These are phyloP conservation scores for Puccinia sorghi DNA, from an alignment of 1,284 basidiomycete species.

Conservation along the genomic window DNA sequence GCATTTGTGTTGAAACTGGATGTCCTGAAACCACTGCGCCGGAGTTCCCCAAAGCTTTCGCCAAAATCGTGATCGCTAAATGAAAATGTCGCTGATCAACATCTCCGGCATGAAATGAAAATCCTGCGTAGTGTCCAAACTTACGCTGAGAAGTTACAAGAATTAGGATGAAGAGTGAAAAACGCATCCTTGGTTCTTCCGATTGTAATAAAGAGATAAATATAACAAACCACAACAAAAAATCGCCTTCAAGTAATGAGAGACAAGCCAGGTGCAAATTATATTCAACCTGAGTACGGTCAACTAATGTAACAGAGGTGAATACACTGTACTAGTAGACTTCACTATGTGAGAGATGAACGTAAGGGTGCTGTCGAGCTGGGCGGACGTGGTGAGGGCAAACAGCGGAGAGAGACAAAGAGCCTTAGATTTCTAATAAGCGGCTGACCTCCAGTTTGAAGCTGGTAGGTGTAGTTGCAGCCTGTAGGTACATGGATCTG, in stretches of 20 bases:
- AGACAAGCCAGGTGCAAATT: constrained; percentile 17
- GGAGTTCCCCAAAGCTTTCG: not conserved
- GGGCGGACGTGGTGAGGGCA: not conserved
- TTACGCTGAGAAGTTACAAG: constrained; percentile 7
- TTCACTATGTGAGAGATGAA: not conserved
- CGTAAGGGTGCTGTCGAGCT: not conserved
- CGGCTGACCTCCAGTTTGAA: not conserved
- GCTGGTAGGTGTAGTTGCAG: not conserved
- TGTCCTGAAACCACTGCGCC: constrained; percentile 3
- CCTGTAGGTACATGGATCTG: not conserved
- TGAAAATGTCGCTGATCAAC: not conserved
- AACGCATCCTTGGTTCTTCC: not conserved
- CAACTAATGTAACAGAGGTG: too few relatives aligned
- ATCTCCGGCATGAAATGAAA: not conserved
- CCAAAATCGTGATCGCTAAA: constrained; percentile 10
- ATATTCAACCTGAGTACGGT: not conserved
- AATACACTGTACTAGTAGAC: not conserved
- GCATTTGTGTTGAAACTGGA: not conserved
- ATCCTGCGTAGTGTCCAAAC: not conserved
- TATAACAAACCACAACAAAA: not conserved
- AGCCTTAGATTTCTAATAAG: not conserved
- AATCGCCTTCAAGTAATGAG: not conserved
- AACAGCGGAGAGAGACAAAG: not conserved
- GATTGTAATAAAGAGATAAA: not conserved
- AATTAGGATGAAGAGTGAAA: constrained; percentile 23